Conservation (phyloP, 1,139 yeast genomes). For the Nadsonia starkeyi-henricii region DNA sequence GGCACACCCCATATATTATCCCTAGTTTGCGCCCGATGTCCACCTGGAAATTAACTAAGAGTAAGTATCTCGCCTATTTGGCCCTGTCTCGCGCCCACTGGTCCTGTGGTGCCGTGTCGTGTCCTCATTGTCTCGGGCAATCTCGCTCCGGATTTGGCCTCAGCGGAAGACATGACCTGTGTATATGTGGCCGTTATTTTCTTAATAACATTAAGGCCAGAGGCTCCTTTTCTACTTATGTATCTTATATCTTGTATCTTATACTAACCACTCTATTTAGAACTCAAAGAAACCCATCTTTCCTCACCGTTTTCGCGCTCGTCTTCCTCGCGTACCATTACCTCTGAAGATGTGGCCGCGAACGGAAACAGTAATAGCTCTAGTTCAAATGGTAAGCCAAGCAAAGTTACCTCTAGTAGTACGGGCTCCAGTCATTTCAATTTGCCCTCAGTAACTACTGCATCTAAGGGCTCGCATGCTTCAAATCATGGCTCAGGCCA, state of each 20-base stretch:
- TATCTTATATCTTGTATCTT: neutral
- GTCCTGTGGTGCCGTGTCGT: too few species aligned
- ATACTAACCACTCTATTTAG: slow-evolving; percentile 9
- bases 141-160: too few species aligned
- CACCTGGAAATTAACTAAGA: slow-evolving; percentile 27
- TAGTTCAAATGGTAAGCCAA: slow-evolving; percentile 4
- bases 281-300: slow-evolving; percentile 28
- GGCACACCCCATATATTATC: too few species aligned
- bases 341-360: slow-evolving; percentile 8
- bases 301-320: slow-evolving; percentile 17
- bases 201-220: slow-evolving; percentile 15
- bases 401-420: slow-evolving; percentile 9
- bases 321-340: slow-evolving; percentile 7
- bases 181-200: slow-evolving; percentile 13
- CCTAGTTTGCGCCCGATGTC: slow-evolving; percentile 10
- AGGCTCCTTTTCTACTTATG: slow-evolving; percentile 13
- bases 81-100: too few species aligned
- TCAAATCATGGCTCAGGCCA: neutral
- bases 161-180: too few species aligned
- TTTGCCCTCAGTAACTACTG: slow-evolving; percentile 11
- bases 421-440: slow-evolving; percentile 5
- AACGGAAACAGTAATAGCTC: slow-evolving; percentile 1
- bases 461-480: slow-evolving; percentile 7
- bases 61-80: slow-evolving; percentile 15
- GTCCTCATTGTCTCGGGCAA: too few species aligned